These are phyloP conservation scores for Cordyceps pruinosa DNA, from an alignment of 2,329 filamentous ascomycete species.

Conservation along the genomic window DNA sequence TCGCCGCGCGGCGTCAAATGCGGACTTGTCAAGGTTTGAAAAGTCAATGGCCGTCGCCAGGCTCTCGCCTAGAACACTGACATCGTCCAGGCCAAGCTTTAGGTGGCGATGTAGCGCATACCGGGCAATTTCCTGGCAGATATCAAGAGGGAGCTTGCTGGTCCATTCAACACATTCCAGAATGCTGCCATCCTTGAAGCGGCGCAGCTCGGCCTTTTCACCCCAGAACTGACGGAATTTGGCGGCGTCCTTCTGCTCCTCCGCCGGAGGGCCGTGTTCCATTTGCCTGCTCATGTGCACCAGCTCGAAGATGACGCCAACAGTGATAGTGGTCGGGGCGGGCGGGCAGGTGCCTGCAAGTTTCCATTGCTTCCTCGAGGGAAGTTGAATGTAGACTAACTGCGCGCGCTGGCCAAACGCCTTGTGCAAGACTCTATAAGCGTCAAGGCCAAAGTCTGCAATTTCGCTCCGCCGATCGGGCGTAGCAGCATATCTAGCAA, in stretches of 20 bases:
- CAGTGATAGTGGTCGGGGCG: slow-evolving; percentile 37
- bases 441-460: slow-evolving; percentile 44
- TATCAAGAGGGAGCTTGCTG: slow-evolving; percentile 52
- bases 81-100: slow-evolving; percentile 46
- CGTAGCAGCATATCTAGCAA: slow-evolving; percentile 22
- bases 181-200: slow-evolving; percentile 93
- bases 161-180: slow-evolving; percentile 87
- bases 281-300: slow-evolving; percentile 67
- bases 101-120: slow-evolving; percentile 68
- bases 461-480: slow-evolving; percentile 36
- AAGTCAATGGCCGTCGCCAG: slow-evolving; percentile 43
- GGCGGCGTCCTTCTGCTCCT: slow-evolving; percentile 75
- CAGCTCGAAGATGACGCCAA: slow-evolving; percentile 68
- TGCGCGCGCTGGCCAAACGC: slow-evolving; percentile 71
- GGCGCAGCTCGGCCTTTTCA: slow-evolving; percentile 81
- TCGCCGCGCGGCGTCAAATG: slow-evolving; percentile 63
- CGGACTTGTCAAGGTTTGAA: slow-evolving; percentile 40
- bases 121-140: slow-evolving; percentile 72
- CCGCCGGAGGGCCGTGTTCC: slow-evolving; percentile 80
- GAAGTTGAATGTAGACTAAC: slow-evolving; percentile 53
- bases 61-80: slow-evolving; percentile 44
- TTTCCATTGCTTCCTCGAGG: slow-evolving; percentile 26
- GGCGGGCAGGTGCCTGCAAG: slow-evolving; percentile 18
- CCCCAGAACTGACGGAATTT: slow-evolving; percentile 92
- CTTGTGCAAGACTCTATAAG: slow-evolving; percentile 59